phyloP scores from a whole-genome alignment of 1,139 yeast genomes.

The Neolecta irregularis region DNA sequence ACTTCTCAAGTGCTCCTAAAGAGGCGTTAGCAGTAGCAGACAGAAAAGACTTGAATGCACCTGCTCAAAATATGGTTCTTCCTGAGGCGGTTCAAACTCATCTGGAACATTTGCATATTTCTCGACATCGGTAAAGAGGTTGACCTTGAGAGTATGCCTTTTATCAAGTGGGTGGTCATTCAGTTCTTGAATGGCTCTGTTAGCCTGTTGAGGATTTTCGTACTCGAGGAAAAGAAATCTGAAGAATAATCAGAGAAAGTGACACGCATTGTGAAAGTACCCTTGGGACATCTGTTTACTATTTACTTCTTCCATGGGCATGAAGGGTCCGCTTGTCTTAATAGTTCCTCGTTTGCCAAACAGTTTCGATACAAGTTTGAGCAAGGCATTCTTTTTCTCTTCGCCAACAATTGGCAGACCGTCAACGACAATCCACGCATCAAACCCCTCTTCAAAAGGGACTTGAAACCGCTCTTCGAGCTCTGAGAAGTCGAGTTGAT shows the following conservation, averaged over 20 bases:
- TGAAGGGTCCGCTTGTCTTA: conserved; percentile 49
- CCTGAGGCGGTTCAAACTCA: conserved; percentile 41
- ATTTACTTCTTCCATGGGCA: conserved; percentile 68
- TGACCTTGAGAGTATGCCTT: conserved; percentile 76
- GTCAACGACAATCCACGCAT: conserved; percentile 72
- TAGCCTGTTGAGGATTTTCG: conserved; percentile 51
- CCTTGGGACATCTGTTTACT: conserved; percentile 25
- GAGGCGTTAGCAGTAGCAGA: not conserved
- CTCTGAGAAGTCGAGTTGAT: conserved; percentile 73
- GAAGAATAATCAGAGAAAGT: not conserved
- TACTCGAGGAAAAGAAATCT: conserved; percentile 67
- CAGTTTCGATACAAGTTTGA: conserved; percentile 56
- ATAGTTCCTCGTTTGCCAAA: conserved; percentile 59
- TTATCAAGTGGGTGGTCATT: conserved; percentile 87
- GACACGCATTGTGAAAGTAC: not conserved
- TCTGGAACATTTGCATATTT: conserved; percentile 59
- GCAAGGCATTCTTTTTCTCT: conserved; percentile 65
- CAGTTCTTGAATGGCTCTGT: conserved; percentile 60
- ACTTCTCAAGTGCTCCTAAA: conserved; percentile 61
- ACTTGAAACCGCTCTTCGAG: conserved; percentile 64
- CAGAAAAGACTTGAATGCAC: conserved; percentile 2
- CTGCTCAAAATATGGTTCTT: conserved; percentile 28
- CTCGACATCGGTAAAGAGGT: conserved; percentile 72
- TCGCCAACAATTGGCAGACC: conserved; percentile 96
- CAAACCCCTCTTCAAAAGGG: conserved; percentile 46